Conservation (phyloP, 371 early-diverging fungal genomes). For the Mucor lusitanicus region DNA sequence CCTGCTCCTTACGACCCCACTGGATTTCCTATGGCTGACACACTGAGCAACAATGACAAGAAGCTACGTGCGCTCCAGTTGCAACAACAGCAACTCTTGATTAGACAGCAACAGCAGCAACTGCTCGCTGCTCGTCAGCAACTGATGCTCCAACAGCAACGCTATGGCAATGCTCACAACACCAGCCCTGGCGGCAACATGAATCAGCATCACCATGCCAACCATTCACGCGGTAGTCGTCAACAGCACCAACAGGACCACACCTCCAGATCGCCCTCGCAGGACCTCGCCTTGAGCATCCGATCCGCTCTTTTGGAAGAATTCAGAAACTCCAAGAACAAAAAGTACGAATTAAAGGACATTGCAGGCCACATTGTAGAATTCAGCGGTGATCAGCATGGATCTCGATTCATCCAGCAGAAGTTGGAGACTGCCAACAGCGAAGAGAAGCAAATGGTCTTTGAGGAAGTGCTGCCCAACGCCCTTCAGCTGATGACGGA, state of each 20-base stretch:
- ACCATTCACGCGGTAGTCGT: neutral
- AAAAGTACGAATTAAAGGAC: conserved; percentile 92
- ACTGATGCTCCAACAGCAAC: conserved; percentile 48
- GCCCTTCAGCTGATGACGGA: conserved; percentile 97
- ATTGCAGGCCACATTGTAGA: conserved; percentile 92
- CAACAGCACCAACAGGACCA: neutral
- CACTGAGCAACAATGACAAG: conserved; percentile 32
- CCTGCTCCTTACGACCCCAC: conserved; percentile 29
- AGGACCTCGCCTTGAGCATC: conserved; percentile 15
- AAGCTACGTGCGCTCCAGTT: conserved; percentile 55
- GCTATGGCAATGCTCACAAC: neutral
- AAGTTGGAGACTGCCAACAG: conserved; percentile 91
- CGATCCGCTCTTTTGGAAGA: conserved; percentile 87
- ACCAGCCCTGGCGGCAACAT: neutral
- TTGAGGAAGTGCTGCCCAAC: conserved; percentile 92
- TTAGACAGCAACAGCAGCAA: conserved; percentile 55
- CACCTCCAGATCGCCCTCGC: neutral
- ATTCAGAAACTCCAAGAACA: conserved; percentile 90
- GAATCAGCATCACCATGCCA: conserved; percentile 6
- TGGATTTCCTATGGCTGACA: conserved; percentile 20
- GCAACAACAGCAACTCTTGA: conserved; percentile 52
- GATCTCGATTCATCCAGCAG: conserved; percentile 97
- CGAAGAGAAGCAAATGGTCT: conserved; percentile 95
- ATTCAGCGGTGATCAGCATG: conserved; percentile 99
- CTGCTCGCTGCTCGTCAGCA: conserved; percentile 51